A percentile compares a stretch with the other conserved stretches of the same genome.
phyloP scores from a whole-genome alignment of 768 basidiomycete species.

The Suillus luteus region DNA sequence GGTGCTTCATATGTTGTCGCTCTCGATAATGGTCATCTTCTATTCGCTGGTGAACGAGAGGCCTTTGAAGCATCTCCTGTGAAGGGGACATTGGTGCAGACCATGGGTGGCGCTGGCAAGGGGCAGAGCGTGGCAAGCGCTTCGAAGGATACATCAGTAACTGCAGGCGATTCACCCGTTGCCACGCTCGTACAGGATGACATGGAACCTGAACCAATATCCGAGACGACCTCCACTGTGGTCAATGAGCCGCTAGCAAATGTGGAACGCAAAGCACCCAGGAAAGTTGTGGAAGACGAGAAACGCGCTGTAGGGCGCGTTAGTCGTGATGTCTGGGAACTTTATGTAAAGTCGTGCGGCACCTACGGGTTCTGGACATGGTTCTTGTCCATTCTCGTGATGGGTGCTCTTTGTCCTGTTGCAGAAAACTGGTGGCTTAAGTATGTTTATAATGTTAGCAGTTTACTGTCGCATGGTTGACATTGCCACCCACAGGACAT shows the following conservation, averaged over 20 bases:
- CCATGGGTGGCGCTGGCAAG: conserved; percentile 41
- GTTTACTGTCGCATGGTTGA: conserved; percentile 24
- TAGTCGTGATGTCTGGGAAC: conserved; percentile 62
- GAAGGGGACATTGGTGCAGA: conserved; percentile 66
- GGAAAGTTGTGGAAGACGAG: conserved; percentile 87
- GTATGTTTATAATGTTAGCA: conserved; percentile 30
- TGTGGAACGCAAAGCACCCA: conserved; percentile 54
- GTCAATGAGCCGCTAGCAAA: conserved; percentile 37
- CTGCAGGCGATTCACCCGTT: conserved; percentile 17
- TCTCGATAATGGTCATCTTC: conserved; percentile 68
- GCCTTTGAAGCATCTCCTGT: conserved; percentile 69
- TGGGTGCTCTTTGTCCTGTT: conserved; percentile 66
- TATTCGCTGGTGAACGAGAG: conserved; percentile 68
- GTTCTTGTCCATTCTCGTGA: conserved; percentile 52
- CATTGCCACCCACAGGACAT: conserved; percentile 39
- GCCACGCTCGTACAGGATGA: conserved; percentile 25
- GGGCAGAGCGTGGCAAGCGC: conserved; percentile 42
- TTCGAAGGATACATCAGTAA: conserved; percentile 11
- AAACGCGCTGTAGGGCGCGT: conserved; percentile 76
- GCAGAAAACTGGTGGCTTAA: conserved; percentile 73
- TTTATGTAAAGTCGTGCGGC: conserved; percentile 55
- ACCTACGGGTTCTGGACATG: conserved; percentile 55
- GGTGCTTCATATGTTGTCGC: conserved; percentile 83
- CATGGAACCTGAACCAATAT: conserved; percentile 19
- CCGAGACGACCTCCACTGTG: conserved; percentile 50